These are phyloP conservation scores for Tricholoma saponaceum DNA, from an alignment of 768 basidiomycete species.

Conservation along the genomic window DNA sequence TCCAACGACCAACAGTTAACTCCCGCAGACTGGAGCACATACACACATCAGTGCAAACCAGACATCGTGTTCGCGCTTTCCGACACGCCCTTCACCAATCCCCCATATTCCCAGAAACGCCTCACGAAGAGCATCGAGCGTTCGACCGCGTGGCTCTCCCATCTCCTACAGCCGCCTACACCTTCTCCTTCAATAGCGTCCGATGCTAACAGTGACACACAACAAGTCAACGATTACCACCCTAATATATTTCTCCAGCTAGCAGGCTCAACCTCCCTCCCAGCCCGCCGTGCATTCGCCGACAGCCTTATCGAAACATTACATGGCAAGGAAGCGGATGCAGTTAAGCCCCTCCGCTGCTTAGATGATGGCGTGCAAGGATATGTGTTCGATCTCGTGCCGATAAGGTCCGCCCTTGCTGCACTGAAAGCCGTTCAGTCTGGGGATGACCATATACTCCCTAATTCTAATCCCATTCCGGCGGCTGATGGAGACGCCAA, in stretches of 20 bases:
- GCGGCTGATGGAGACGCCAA: constrained; percentile 6
- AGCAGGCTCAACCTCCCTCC: constrained; percentile 50
- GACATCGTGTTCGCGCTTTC: constrained; percentile 70
- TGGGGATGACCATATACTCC: background rate
- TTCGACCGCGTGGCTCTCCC: constrained; percentile 57
- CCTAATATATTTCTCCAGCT: constrained; percentile 51
- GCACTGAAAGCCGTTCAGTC: constrained; percentile 8
- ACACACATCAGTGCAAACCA: constrained; percentile 51
- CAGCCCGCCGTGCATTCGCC: constrained; percentile 65
- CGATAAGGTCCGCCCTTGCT: constrained; percentile 33
- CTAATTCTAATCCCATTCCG: background rate
- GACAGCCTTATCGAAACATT: constrained; percentile 52
- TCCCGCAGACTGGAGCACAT: constrained; percentile 49
- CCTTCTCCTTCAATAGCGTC: background rate
- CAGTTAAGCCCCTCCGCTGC: constrained; percentile 43
- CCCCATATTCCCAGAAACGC: constrained; percentile 75
- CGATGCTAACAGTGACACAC: constrained; percentile 7
- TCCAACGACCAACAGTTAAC: constrained; percentile 39
- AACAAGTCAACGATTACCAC: background rate
- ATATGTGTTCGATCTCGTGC: constrained; percentile 66
- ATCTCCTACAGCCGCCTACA: constrained; percentile 38
- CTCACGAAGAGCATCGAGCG: constrained; percentile 73
- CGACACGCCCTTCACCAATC: constrained; percentile 62
- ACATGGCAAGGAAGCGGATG: constrained; percentile 50
- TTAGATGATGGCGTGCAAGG: constrained; percentile 71